These are phyloP conservation scores for Dicorynia guianensis DNA, from an alignment of 306 rosid species.

Conservation along the genomic window DNA sequence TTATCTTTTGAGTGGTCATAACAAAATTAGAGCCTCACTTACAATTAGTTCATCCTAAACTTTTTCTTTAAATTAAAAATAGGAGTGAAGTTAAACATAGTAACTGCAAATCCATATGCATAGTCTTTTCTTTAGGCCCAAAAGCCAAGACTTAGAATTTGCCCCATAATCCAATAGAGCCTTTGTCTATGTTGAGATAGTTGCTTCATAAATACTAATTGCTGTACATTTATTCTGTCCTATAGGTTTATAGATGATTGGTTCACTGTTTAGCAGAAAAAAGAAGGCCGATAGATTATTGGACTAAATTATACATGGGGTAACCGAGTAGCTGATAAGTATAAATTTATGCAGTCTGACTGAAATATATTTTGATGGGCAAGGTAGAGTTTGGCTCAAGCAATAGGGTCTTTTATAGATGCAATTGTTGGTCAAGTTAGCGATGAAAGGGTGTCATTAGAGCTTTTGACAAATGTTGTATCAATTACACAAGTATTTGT, in stretches of 20 bases:
- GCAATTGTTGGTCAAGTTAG: slow-evolving; percentile 6
- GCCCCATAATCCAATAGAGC: too few relatives aligned
- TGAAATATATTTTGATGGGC: background rate
- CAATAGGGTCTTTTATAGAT: background rate
- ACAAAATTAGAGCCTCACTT: slow-evolving; percentile 6
- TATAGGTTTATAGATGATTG: slow-evolving; percentile 15
- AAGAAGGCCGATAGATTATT: background rate
- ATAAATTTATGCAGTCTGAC: background rate
- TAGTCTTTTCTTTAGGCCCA: background rate
- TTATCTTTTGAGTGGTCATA: slow-evolving; percentile 22
- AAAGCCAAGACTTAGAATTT: slow-evolving; percentile 22
- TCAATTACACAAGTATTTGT: slow-evolving; percentile 12
- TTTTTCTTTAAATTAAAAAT: background rate
- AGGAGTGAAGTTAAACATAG: background rate
- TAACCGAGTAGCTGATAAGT: too few relatives aligned
- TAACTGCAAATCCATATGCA: slow-evolving; percentile 1
- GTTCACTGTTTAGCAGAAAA: slow-evolving; percentile 1
- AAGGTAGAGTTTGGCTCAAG: slow-evolving; percentile 1
- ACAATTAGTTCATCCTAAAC: background rate
- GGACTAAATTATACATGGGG: background rate
- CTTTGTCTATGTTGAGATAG: background rate
- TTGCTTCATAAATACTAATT: slow-evolving; percentile 6
- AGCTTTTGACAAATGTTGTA: background rate
- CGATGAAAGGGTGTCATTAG: background rate
- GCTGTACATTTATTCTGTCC: slow-evolving; percentile 20